A percentile compares a stretch with the other conserved stretches of the same genome.
These are phyloP conservation scores for Eucalyptus polybractea DNA, from an alignment of 345 rosid species.

Conservation along the genomic window DNA sequence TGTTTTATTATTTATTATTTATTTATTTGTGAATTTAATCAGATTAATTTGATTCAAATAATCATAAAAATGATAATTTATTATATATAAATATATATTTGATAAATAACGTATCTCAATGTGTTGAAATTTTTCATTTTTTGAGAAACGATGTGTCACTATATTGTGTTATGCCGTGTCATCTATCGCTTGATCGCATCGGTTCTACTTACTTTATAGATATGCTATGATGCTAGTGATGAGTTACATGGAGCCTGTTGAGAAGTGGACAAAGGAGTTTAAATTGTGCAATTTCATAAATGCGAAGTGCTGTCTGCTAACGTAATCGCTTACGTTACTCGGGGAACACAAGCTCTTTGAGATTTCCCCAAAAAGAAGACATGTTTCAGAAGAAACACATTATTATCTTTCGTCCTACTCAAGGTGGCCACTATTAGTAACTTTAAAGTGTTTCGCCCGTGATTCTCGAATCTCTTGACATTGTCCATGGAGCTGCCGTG, in stretches of 20 bases:
- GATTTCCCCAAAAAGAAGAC: background rate
- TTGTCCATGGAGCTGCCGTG: background rate
- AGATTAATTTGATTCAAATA: too few species aligned
- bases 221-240: rapidly evolving
- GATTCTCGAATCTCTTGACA: too few species aligned
- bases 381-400: background rate
- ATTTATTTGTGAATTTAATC: too few species aligned
- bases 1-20: too few species aligned
- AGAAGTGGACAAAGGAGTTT: background rate
- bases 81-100: too few species aligned
- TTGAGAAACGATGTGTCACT: rapidly evolving
- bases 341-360: background rate
- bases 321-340: background rate
- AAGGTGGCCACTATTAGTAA: background rate
- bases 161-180: rapidly evolving
- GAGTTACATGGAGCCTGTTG: rapidly evolving
- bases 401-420: background rate
- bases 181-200: rapidly evolving
- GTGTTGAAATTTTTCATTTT: rapidly evolving
- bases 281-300: background rate
- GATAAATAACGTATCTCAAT: rapidly evolving
- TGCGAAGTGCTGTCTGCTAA: background rate
- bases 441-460: too few species aligned
- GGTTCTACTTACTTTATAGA: rapidly evolving
- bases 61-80: too few species aligned